phyloP scores from a whole-genome alignment of 2,329 filamentous ascomycete genomes.

The Aspergillus ruber region DNA sequence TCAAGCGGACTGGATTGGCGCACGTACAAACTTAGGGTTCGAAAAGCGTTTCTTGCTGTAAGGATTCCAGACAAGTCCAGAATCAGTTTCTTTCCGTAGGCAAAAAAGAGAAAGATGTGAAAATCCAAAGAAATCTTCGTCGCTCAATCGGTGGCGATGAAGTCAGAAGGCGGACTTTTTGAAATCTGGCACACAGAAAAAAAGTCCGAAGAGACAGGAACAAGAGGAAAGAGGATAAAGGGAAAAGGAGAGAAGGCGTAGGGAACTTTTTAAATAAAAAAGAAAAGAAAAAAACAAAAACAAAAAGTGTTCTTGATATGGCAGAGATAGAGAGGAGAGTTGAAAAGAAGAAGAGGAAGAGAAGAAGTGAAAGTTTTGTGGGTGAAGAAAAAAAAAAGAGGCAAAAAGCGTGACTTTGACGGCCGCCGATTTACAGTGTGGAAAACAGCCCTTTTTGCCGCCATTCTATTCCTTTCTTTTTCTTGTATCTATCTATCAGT shows the following conservation, averaged over 20 bases:
- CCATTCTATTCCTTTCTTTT: not conserved
- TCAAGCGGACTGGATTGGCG: not conserved
- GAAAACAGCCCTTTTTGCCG: too few species aligned
- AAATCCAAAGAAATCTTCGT: constrained; percentile 2
- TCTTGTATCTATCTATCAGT: too few species aligned
- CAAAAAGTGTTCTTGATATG: constrained; percentile 9
- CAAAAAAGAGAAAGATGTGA: constrained; percentile 16
- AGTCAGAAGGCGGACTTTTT: constrained; percentile 8
- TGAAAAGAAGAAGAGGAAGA: constrained; percentile 8
- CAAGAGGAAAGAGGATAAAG: constrained; percentile 18
- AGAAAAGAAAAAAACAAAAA: constrained; percentile 16
- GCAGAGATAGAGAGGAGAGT: constrained; percentile 8
- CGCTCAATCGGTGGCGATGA: not conserved
- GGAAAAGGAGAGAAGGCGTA: constrained; percentile 20
- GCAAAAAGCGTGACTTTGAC: not conserved
- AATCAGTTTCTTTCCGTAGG: not conserved
- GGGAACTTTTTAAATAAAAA: constrained; percentile 5
- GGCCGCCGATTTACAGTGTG: too few species aligned
- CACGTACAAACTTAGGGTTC: not conserved
- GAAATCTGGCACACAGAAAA: constrained; percentile 14
- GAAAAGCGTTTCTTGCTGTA: not conserved
- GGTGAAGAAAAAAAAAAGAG: constrained; percentile 10
- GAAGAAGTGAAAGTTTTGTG: constrained; percentile 1
- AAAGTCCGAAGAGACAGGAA: constrained; percentile 5
- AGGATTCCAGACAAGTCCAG: constrained; percentile 7